Percentiles rank a stretch among this genome's conserved stretches.
Evolutionary conservation across 495 filamentous ascomycete genomes (phyloP).

Genomic region (Rhizodiscina lignyota): DNA sequence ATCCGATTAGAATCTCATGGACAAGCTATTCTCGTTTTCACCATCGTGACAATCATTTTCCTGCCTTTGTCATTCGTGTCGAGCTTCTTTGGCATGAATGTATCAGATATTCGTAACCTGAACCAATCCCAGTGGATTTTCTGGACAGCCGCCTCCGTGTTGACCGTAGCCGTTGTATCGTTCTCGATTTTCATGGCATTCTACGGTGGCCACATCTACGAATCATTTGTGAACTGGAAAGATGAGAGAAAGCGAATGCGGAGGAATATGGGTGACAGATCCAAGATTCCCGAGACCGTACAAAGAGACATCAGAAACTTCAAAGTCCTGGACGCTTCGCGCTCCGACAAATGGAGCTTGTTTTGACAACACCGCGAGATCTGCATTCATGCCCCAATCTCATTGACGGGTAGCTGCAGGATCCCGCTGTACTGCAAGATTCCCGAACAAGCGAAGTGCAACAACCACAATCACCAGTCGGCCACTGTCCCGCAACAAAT

Average conservation of each 20-base stretch:
- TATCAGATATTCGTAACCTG: constrained; percentile 23
- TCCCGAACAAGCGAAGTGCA: too few species aligned
- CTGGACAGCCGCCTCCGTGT: constrained; percentile 19
- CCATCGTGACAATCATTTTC: constrained; percentile 26
- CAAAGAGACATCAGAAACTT: too few species aligned
- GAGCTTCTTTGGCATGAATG: constrained; percentile 27
- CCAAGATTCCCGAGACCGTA: too few species aligned
- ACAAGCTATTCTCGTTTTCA: constrained; percentile 26
- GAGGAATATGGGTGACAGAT: too few species aligned
- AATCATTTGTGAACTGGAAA: constrained; percentile 16
- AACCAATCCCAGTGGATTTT: constrained; percentile 19
- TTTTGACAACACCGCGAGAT: too few species aligned
- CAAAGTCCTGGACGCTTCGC: too few species aligned
- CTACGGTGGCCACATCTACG: constrained; percentile 17
- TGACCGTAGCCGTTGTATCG: constrained; percentile 18
- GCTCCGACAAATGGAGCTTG: too few species aligned
- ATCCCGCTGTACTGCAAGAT: too few species aligned
- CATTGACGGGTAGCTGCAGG: too few species aligned
- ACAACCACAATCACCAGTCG: too few species aligned
- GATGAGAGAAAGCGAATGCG: constrained; percentile 2
- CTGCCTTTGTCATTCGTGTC: constrained; percentile 23
- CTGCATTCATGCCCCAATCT: too few species aligned
- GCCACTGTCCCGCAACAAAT: too few species aligned
- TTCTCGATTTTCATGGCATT: constrained; percentile 20
- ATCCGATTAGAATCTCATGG: constrained; percentile 26